Conservation (phyloP, 176 grass and related monocot species). For the Eragrostis curvula region DNA sequence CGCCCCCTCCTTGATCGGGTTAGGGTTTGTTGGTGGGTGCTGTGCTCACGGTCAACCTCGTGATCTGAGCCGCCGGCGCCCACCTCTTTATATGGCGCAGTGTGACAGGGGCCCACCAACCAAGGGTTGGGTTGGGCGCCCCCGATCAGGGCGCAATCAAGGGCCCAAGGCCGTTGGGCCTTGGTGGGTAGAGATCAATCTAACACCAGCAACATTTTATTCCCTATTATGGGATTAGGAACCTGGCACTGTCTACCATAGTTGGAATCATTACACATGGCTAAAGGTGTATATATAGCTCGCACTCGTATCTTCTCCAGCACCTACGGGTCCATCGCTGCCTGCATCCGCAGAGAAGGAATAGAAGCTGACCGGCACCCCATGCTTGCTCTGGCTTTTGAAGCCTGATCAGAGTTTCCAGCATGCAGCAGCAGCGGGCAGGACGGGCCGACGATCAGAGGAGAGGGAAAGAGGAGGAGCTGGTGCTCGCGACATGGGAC, state of each 20-base stretch:
- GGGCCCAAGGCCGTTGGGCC: too few relatives aligned
- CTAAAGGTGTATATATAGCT: not conserved
- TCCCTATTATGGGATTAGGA: conserved; percentile 23
- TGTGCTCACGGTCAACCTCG: too few relatives aligned
- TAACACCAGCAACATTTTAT: not conserved
- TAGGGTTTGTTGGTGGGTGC: too few relatives aligned
- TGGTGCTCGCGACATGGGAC: conserved; percentile 49
- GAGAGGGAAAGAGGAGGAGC: not conserved
- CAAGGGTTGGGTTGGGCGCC: too few relatives aligned
- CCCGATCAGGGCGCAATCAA: too few relatives aligned
- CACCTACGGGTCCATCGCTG: not conserved
- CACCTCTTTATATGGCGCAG: too few relatives aligned
- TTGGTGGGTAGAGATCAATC: too few relatives aligned
- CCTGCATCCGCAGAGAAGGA: not conserved
- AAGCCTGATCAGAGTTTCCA: not conserved
- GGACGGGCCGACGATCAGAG: not conserved
- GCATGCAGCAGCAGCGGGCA: not conserved
- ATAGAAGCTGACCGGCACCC: not conserved
- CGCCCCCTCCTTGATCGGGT: too few relatives aligned
- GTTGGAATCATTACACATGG: not conserved
- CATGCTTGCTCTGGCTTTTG: not conserved
- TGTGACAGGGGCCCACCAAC: too few relatives aligned
- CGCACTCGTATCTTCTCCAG: not conserved
- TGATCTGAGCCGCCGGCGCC: too few relatives aligned
- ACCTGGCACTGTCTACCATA: conserved; percentile 10